Evolutionary conservation across 1,284 basidiomycete genomes (phyloP).

Genomic region (Ganoderma sp.): DNA sequence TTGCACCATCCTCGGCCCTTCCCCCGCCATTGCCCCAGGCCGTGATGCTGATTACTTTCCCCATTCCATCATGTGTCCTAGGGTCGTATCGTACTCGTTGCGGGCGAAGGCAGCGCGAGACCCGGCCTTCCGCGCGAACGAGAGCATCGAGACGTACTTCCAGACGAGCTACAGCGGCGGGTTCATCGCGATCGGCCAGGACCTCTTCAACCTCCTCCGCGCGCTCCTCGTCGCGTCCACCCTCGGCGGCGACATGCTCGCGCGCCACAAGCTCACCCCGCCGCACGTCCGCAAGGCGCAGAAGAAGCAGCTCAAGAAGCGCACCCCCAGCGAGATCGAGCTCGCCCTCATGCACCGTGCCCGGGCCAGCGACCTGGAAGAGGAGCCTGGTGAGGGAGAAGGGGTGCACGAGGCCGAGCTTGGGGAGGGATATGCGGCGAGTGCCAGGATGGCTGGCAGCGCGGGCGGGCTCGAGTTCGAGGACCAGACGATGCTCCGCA

Average conservation of each 20-base stretch:
- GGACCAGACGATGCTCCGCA: slow-evolving; percentile 37
- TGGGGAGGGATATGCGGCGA: too few relatives aligned
- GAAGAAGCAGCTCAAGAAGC: neutral
- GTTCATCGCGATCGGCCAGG: slow-evolving; percentile 40
- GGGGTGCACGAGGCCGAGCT: neutral
- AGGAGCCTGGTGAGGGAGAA: neutral
- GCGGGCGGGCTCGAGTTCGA: slow-evolving; percentile 1
- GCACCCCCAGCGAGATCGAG: neutral
- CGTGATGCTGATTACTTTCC: neutral
- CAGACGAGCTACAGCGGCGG: slow-evolving; percentile 41
- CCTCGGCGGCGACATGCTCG: slow-evolving; percentile 16
- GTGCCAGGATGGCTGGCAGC: neutral
- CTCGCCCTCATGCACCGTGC: neutral
- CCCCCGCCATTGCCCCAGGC: too few relatives aligned
- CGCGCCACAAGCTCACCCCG: slow-evolving; percentile 9
- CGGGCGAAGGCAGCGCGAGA: slow-evolving; percentile 39
- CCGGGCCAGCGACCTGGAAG: neutral
- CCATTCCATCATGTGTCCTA: neutral
- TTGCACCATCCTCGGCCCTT: too few relatives aligned
- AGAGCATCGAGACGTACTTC: slow-evolving; percentile 40
- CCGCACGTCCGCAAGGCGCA: neutral
- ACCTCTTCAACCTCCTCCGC: slow-evolving; percentile 37
- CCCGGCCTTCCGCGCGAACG: slow-evolving; percentile 29
- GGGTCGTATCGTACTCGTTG: slow-evolving; percentile 38
- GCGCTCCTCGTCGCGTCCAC: slow-evolving; percentile 42